Percentiles rank a stretch among this genome's conserved stretches.
Conservation (phyloP, 2,329 filamentous ascomycete species). For the Cladosporium sp. region DNA sequence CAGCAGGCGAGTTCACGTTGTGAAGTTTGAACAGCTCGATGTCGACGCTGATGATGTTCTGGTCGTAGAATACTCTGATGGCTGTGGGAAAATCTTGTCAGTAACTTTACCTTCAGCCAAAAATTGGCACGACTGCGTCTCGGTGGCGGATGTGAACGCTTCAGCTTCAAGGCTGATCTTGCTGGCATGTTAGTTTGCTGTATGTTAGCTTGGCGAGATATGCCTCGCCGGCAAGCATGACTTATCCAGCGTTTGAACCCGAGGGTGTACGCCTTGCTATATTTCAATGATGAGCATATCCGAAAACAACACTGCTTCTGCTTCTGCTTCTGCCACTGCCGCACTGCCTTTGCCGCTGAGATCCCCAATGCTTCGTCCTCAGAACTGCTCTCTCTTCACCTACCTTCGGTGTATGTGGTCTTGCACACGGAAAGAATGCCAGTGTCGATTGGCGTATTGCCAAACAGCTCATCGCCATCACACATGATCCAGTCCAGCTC, state of each 20-base stretch:
- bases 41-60: slow-evolving; percentile 1
- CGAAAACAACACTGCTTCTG: neutral
- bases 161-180: neutral
- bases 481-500: neutral
- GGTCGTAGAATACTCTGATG: neutral
- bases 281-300: too few species aligned
- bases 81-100: neutral
- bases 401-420: neutral
- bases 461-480: neutral
- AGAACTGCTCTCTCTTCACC: neutral
- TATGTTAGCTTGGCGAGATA: neutral
- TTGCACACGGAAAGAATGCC: neutral
- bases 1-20: neutral
- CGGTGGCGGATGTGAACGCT: neutral
- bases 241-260: neutral
- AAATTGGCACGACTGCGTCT: neutral
- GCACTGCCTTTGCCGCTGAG: neutral
- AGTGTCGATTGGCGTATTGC: neutral
- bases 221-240: neutral
- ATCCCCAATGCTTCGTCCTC: neutral
- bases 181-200: neutral
- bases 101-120: neutral
- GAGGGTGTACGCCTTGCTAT: too few species aligned
- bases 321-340: neutral
- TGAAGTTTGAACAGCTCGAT: neutral